Conservation (phyloP, 2,329 filamentous ascomycete species). For the Didymella keratinophila region DNA sequence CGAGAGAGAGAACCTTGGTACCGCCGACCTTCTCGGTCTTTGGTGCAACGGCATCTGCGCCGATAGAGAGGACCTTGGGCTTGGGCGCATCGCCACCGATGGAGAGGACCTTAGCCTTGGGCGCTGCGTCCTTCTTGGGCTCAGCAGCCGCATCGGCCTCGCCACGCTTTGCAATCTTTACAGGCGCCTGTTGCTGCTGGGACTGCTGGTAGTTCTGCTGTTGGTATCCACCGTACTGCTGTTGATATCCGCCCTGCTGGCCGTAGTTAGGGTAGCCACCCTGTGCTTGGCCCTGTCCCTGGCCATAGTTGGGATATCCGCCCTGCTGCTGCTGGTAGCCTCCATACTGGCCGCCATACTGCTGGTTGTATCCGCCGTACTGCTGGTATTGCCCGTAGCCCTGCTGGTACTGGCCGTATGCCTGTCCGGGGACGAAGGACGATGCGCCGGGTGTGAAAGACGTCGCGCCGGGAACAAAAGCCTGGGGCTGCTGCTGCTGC, state of each 20-base stretch:
- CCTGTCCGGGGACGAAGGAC: constrained; percentile 75
- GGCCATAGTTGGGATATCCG: constrained; percentile 24
- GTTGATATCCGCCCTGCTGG: constrained; percentile 35
- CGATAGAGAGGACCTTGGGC: constrained; percentile 68
- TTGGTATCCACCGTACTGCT: constrained; percentile 57
- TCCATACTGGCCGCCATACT: constrained; percentile 68
- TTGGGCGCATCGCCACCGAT: constrained; percentile 66
- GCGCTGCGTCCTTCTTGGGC: constrained; percentile 52
- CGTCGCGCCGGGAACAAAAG: constrained; percentile 71
- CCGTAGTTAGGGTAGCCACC: constrained; percentile 26
- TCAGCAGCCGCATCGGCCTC: constrained; percentile 59
- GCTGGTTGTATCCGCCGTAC: constrained; percentile 55
- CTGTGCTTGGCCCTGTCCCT: constrained; percentile 37
- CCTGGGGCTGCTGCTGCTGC: constrained; percentile 30
- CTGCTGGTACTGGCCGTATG: constrained; percentile 59
- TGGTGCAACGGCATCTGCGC: constrained; percentile 61
- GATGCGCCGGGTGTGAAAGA: constrained; percentile 77
- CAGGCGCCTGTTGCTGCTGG: constrained; percentile 60
- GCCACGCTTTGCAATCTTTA: constrained; percentile 69
- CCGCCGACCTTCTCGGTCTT: constrained; percentile 61
- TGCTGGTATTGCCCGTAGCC: constrained; percentile 47
- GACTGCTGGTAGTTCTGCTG: constrained; percentile 52
- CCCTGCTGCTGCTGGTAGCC: constrained; percentile 30
- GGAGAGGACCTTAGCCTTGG: constrained; percentile 70
- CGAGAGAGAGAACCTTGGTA: constrained; percentile 80